Base-by-base conservation (phyloP, 305 asterid species). In the Fraxinus floribunda region DNA sequence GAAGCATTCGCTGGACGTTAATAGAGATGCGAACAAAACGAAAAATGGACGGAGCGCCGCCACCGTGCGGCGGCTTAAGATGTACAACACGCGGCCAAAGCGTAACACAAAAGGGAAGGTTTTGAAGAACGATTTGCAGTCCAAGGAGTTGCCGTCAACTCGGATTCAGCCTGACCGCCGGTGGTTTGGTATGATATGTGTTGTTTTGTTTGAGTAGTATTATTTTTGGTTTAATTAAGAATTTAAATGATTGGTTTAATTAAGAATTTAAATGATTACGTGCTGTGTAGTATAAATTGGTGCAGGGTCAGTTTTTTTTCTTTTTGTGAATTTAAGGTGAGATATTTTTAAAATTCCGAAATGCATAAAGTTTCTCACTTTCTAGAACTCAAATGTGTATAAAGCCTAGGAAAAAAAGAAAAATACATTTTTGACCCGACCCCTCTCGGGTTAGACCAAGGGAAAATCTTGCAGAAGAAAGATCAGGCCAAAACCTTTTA, bases 21-120 rank as follows among this genome's bases (percentile, higher is more conserved):
- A 93, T 79, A 79, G 95, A 73, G 89, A 85, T 71, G 84, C 16
- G 0, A 82, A 84, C 44, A 90, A 90, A 72, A 74, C 39, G 38
- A 94, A 88, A 79, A 46, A 87, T 72, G 90, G 88, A 36, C 91
- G 99, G 55, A 94, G 91, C 89, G 90, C 97, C 83, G 92, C 97
- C 87, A 96, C 99, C 0, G 97, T 96, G 77, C 97, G 95, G 85
- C 92, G 98, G 86, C 94, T 96, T 71, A 94, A 94, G 90, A 93
- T 96, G 98, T 94, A 96, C 85, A 93, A 94, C 38, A 88, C 87
- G 0, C 90, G 90, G 81, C 99, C 98, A 9, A 84, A 64, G 57
- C 94, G 98, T 11, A 79, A 92, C 82, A 20, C 66, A 0, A 80
- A 83, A 82, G 99, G 99, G 0, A 86, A 89, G 36, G 87, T 96